These are phyloP conservation scores for Xylaria sp. DNA, from an alignment of 2,329 filamentous ascomycete species.

Conservation along the genomic window DNA sequence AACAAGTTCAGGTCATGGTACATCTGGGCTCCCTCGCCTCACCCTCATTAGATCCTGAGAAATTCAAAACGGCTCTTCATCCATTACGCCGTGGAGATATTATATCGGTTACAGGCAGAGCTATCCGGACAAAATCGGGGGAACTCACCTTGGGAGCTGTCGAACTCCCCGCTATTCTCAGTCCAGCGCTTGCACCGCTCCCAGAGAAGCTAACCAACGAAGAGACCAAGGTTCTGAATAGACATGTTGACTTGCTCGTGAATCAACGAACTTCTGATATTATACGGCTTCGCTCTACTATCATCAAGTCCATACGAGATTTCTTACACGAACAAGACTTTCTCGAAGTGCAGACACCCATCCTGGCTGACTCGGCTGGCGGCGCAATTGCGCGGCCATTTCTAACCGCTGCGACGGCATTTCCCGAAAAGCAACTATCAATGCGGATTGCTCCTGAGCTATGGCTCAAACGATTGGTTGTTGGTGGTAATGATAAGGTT, in stretches of 20 bases:
- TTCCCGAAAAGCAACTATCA: constrained; percentile 76
- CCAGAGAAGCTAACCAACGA: constrained; percentile 76
- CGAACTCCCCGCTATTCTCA: constrained; percentile 75
- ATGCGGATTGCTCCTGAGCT: constrained; percentile 93
- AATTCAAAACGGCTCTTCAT: constrained; percentile 71
- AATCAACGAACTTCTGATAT: constrained; percentile 75
- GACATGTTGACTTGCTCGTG: constrained; percentile 88
- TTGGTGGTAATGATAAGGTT: constrained; percentile 87
- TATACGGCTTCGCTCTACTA: constrained; percentile 76
- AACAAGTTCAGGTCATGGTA: constrained; percentile 80
- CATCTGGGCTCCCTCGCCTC: constrained; percentile 66
- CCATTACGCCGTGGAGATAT: constrained; percentile 80
- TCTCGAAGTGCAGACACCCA: constrained; percentile 90
- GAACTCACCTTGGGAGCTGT: constrained; percentile 79
- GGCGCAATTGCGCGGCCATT: constrained; percentile 91
- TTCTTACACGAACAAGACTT: constrained; percentile 80
- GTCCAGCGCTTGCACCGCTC: constrained; percentile 82
- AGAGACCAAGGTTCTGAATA: constrained; percentile 78
- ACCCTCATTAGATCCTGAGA: constrained; percentile 51
- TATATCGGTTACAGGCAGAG: constrained; percentile 75
- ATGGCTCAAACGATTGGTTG: constrained; percentile 90
- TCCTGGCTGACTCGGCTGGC: constrained; percentile 83
- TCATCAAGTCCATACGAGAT: constrained; percentile 78
- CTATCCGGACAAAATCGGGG: constrained; percentile 76
- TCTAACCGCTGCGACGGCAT: constrained; percentile 80